Evolutionary conservation across 2,329 filamentous ascomycete genomes (phyloP).

Genomic region (Exutisphaerella laricina): DNA sequence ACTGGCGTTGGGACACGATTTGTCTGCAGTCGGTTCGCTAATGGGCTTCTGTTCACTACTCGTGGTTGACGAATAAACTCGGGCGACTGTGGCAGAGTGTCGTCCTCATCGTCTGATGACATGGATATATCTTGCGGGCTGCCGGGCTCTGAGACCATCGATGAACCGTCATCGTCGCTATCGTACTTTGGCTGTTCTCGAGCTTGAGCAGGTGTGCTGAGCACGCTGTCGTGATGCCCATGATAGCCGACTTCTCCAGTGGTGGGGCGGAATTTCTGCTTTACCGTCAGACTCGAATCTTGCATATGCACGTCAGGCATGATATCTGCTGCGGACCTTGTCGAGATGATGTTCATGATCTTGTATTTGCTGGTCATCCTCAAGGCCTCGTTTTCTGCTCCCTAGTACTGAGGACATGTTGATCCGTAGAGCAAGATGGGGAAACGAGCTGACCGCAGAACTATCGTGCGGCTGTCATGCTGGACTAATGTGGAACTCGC

Average conservation of each 20-base stretch:
- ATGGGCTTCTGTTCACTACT: conserved; percentile 13
- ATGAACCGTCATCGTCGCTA: conserved; percentile 28
- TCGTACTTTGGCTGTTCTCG: conserved; percentile 27
- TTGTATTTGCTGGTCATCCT: conserved; percentile 12
- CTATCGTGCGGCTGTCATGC: background rate
- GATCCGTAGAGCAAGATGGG: background rate
- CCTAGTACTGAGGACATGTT: conserved; percentile 12
- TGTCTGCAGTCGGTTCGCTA: conserved; percentile 21
- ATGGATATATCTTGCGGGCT: conserved; percentile 28
- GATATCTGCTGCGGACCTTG: conserved; percentile 13
- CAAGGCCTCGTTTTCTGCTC: conserved; percentile 17
- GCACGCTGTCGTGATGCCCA: conserved; percentile 26
- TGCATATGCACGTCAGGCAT: background rate
- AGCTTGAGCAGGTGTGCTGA: conserved; percentile 24
- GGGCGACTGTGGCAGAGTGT: conserved; percentile 21
- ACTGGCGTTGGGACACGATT: conserved; percentile 26
- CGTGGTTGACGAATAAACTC: conserved; percentile 12
- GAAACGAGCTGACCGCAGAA: conserved; percentile 5
- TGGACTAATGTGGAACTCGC: background rate
- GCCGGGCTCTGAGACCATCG: conserved; percentile 30
- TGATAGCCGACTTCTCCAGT: conserved; percentile 15
- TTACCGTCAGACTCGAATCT: conserved; percentile 3
- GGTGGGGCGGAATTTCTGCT: conserved; percentile 19
- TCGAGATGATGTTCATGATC: conserved; percentile 11
- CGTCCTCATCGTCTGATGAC: conserved; percentile 25